Evolutionary conservation across 2,329 filamentous ascomycete species (phyloP), one percentile per base, ranked within the genome.

Genomic region (Bimuria novae-zelandiae): DNA sequence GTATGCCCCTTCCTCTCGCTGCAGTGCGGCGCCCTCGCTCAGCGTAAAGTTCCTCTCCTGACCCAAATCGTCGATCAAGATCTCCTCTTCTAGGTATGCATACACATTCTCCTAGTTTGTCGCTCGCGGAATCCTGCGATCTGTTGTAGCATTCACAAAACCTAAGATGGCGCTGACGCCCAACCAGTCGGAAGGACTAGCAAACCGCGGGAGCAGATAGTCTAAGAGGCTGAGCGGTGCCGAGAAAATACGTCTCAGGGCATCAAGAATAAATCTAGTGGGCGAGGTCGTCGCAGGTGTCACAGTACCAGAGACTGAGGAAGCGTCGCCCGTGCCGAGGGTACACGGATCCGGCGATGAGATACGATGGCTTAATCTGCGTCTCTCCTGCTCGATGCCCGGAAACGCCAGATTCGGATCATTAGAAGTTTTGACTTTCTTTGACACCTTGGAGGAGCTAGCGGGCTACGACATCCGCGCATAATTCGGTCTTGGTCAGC

Each of bases 311-410:
- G 30, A 5, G 30, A 37, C 17, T 8, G 35, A 37, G 35, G 35
- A 37, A 14, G 35, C 61, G 12, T 74, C 71, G 11, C 71, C 71
- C 25, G 62, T 68, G 2, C 71, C 71, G 1, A 61, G 19, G 70
- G 56, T 12, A 54, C 50, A 2, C 33, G 30, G 11, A 45, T 60
- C 7, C 64, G 54, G 14, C 39, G 40, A 1, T 52, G 29, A 17
- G 37, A 37, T 37, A 8, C 35, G 35, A 4, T 16, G 35, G 16
- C 35, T 37, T 8, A 37, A 16, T 37, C n/a, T 37, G 35, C 35
- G 35, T 16, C 71, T 66, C 7, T 56, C 22, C 2, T 52, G 8
- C 3, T 60, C 43, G 2, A 63, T 29, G 14, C 61, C 33, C 0
- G 60, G 62, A 33, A 73, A 68, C 5, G 67, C 55, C 1, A 57